Conservation (phyloP, 2,329 filamentous ascomycete species). For the Colletotrichum sp. region DNA sequence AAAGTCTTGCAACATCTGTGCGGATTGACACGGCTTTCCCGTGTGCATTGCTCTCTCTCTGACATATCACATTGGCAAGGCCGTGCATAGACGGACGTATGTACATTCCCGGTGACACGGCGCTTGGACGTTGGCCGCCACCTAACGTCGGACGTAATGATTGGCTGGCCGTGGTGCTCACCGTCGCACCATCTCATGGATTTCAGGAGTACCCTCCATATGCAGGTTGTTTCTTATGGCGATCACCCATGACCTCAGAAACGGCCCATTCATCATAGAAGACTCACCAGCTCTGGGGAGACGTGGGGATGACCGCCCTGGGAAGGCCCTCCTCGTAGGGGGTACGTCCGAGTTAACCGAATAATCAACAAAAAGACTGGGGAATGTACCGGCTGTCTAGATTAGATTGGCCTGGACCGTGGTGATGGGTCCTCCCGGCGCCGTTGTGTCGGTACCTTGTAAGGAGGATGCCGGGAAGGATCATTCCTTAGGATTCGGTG, state of each 20-base stretch:
- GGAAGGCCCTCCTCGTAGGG: background rate
- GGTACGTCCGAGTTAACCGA: background rate
- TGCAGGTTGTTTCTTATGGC: background rate
- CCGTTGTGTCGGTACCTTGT: background rate
- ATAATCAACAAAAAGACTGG: background rate
- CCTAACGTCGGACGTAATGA: background rate
- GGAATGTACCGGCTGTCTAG: background rate
- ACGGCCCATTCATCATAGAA: background rate
- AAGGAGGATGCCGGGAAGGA: background rate
- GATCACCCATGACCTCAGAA: conserved; percentile 1
- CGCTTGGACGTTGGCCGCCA: background rate
- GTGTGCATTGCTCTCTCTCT: background rate
- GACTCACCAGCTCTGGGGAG: background rate
- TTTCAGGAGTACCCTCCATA: background rate
- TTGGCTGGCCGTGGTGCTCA: background rate
- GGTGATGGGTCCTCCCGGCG: background rate
- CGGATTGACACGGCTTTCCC: background rate
- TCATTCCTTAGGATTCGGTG: background rate
- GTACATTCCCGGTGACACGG: background rate
- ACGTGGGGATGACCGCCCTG: background rate
- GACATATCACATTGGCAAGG: background rate
- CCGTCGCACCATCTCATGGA: background rate
- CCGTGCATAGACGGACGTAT: conserved; percentile 2
- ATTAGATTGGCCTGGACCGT: background rate
- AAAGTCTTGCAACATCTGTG: background rate